Base-by-base conservation (phyloP, 1,284 basidiomycete genomes). In the Pulveroboletus sp. region DNA sequence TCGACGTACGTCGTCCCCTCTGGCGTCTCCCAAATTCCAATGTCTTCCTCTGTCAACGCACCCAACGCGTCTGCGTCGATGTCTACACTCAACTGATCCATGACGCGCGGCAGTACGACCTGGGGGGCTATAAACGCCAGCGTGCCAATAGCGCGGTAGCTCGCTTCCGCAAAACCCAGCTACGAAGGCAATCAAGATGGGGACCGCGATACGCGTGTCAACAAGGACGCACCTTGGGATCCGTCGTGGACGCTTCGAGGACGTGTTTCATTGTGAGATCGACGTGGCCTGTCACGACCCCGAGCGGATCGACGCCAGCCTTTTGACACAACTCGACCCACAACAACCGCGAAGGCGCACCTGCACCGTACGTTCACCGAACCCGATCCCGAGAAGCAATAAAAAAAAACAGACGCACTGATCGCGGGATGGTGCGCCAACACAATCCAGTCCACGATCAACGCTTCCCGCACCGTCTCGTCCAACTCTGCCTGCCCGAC, bases 271-370 rank as follows among this genome's bases (percentile, higher is more conserved):
- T 62, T 9, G 91, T 69, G 15, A 69, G 71, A 51, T 86, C 79
- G 3, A 85, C 50, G 49, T 84, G 75, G 20, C 70, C 74, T 14
- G 73, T 74, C 17, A 90, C 78, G 3, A 92, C 69, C 14, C 81
- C 77, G 35, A 82, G 81, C 1, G 94, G 92, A 70, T 94, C 90
- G 7, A 83, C 68, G 3, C 78, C 72, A 0, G 87, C 85, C 54
- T 79, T 81, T 64, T 92, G 88, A 52, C 89, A 89, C 6, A 93
- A 63, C 51, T 94, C 91, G 59, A 96, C 89, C 94, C 94, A 98
- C 2, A 86, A 81, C 56, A 85, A 83, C 24, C 84, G 79, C 10
- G 84, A 80, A 14, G 77, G 75, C 20, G 76, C 79, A 58, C 78
- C 85, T 86, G 48, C 25, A 31, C 40, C 14, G 0, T 36, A 35